Conservation (phyloP, 2,329 filamentous ascomycete species). For the Talaromyces funiculosus region DNA sequence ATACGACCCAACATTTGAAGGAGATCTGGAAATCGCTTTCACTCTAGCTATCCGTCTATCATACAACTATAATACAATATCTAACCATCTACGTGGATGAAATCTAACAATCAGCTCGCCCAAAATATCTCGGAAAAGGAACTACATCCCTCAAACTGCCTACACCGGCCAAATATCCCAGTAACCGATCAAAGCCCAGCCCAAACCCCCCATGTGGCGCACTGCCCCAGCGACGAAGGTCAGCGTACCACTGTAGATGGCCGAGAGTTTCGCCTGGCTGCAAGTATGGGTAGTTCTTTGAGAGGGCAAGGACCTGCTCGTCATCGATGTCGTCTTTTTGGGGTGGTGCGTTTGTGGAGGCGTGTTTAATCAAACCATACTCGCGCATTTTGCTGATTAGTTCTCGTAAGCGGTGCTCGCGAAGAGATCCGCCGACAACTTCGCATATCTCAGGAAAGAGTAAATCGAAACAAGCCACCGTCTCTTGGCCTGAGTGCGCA, state of each 20-base stretch:
- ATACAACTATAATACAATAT: neutral
- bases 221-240: constrained; percentile 83
- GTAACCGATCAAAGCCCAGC: constrained; percentile 77
- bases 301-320: constrained; percentile 17
- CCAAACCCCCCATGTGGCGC: constrained; percentile 89
- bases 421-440: constrained; percentile 81
- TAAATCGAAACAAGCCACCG: constrained; percentile 86
- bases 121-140: constrained; percentile 69
- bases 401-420: constrained; percentile 68
- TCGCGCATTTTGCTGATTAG: constrained; percentile 66
- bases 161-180: constrained; percentile 77
- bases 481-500: constrained; percentile 33
- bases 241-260: constrained; percentile 77
- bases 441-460: constrained; percentile 81
- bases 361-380: constrained; percentile 53
- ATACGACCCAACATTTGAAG: no score
- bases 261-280: constrained; percentile 37
- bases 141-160: constrained; percentile 79
- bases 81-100: neutral
- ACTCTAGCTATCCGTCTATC: neutral
- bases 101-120: constrained; percentile 49
- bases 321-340: constrained; percentile 5
- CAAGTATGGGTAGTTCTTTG: constrained; percentile 30
- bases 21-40: no score
- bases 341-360: constrained; percentile 8